Evolutionary conservation across 768 basidiomycete genomes (phyloP), one percentile per base, ranked within the genome.

Genomic region (Rhodosporidiobolus odoratus): DNA sequence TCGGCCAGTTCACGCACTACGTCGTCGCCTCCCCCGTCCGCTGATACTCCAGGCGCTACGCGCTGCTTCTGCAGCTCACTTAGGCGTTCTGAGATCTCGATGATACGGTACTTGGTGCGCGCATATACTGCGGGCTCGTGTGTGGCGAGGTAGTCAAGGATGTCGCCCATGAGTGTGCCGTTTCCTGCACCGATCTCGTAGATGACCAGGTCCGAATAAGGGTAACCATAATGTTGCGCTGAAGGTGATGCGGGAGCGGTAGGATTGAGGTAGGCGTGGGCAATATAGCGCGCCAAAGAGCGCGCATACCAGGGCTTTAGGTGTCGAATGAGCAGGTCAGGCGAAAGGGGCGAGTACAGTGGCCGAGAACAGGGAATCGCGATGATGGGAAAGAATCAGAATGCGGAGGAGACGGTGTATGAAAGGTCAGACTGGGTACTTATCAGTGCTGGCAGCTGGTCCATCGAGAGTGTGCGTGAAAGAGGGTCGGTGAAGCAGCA

Each of bases 181-280:
- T 99, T 99, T 50, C 96, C 96, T 3, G 93, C 96, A 43, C 96
- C 96, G 75, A 99, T 89, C 80, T 99, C 96, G 82, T 97, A 98
- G 62, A 99, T 88, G 72, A 90, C 86, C 74, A 98, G 87, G 79
- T 96, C 93, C 80, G 96, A 89, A 78, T 97, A 95, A 1, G 95
- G 95, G 79, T 91, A 98, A 78, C 25, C 15, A 92, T 60, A 41
- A 68, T 34, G 54, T 19, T 34, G 16, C 52, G 5, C 10, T 9
- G 52, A 23, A 35, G 40, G 52, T 63, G 5, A 23, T 21, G 56
- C 35, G n/a, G 35, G 56, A 37, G 35, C 35, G 38, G 37, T 34
- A 38, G 56, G 56, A 38, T n/a, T n/a, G 56, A 57, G 56, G 30
- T 34, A 38, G 35, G 56, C 35, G 37, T 37, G 41, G 57, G 57